Evolutionary conservation across 352 stramenopile species (phyloP).

Genomic region (Globisporangium okanoganense): DNA sequence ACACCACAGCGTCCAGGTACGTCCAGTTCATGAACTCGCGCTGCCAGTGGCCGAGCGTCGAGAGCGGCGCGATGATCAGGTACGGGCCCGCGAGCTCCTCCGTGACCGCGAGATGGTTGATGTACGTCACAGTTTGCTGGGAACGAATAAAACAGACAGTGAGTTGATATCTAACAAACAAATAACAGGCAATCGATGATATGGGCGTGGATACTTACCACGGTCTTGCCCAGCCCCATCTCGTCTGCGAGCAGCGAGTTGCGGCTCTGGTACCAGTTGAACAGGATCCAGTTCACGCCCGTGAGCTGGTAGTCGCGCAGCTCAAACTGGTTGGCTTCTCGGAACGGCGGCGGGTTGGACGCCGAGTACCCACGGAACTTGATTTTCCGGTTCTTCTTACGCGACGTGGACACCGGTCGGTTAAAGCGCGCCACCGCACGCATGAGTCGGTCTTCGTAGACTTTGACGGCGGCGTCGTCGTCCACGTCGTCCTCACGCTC

Average conservation of each 20-base stretch:
- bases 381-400: constrained; percentile 45
- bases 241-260: constrained; percentile 99
- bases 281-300: constrained; percentile 99
- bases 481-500: constrained; percentile 96
- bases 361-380: constrained; percentile 76
- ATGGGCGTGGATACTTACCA: background rate
- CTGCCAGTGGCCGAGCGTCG: constrained; percentile 98
- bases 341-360: constrained; percentile 52
- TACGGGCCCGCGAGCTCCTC: constrained; percentile 95
- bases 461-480: constrained; percentile 71
- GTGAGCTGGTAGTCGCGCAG: constrained; percentile 99
- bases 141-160: no score
- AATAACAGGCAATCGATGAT: background rate
- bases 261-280: constrained; percentile 97
- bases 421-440: constrained; percentile 49
- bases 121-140: constrained; percentile 91
- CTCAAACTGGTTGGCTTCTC: constrained; percentile 56
- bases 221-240: constrained; percentile 96
- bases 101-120: constrained; percentile 95
- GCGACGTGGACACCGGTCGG: constrained; percentile 31
- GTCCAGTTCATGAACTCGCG: constrained; percentile 96
- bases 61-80: constrained; percentile 97
- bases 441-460: constrained; percentile 75
- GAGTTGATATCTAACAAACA: no score
- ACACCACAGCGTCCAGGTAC: constrained; percentile 97